Base-by-base conservation (phyloP, 768 basidiomycete species). In the Termitomyces sp. region DNA sequence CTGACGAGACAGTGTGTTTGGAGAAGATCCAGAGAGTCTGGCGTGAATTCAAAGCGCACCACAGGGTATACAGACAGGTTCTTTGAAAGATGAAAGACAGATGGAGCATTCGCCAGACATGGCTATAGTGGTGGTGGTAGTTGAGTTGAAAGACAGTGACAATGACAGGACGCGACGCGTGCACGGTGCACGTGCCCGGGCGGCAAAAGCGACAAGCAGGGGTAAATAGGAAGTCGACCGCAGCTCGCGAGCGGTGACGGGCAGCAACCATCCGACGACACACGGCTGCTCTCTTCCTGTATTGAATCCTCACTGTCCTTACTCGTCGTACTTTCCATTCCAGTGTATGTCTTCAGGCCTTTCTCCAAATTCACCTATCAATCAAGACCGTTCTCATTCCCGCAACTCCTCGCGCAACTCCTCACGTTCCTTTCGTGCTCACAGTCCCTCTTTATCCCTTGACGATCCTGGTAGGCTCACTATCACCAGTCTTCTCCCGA, bases 381-480 rank as follows among this genome's bases (percentile, higher is more conserved):
- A 63, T 51, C 73, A 75, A 58, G 77, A 78, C 57, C 73, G 74
- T 50, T 71, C 76, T 38, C 60, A 73, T 38, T 81, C 80, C 1
- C 70, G 81, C 35, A 73, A 78, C n/a, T 79, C 79, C 22, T 82
- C 81, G 15, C 73, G 78, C 39, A 70, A 64, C 24, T 82, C 81
- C 12, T 36, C 78, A 40, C 77, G 79, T 48, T 85, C 83, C 55
- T 69, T 73, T 54, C 82, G 79, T 63, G 78, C 85, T 18, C 77
- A 82, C 35, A 89, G 86, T 66, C 87, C 88, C 28, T 78, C 80
- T 15, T 67, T 80, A 46, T 80, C 83, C 7, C 62, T 84, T 42
- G 88, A 87, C 78, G 86, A 88, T 68, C 81, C 88, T 76, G 88
- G 90, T 90, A 73, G 69, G 82, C 75, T 38, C 40, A 22, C 52